A percentile compares a stretch with the other conserved stretches of the same genome.
These are phyloP conservation scores for Xerocomus amazonicus DNA, from an alignment of 1,284 basidiomycete species.

Conservation along the genomic window DNA sequence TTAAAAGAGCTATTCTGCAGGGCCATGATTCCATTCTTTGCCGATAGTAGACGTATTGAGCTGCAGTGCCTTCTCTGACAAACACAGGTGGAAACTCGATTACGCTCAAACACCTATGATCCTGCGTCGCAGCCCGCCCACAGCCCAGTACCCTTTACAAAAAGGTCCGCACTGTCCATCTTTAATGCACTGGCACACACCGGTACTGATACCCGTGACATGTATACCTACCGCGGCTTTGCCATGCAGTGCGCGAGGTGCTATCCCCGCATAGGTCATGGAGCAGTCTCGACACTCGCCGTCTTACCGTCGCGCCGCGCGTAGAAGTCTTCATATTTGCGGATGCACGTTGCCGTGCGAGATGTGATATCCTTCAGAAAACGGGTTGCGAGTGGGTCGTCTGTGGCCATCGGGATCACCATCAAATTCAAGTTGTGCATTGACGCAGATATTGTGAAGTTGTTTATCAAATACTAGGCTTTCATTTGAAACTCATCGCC, in stretches of 20 bases:
- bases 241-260: constrained; percentile 6
- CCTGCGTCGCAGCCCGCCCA: constrained; percentile 24
- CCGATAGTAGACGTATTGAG: constrained; percentile 19
- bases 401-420: constrained; percentile 8
- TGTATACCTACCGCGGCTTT: constrained; percentile 2
- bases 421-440: constrained; percentile 10
- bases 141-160: constrained; percentile 24
- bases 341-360: constrained; percentile 9
- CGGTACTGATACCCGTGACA: constrained; percentile 3
- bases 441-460: constrained; percentile 8
- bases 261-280: constrained; percentile 2
- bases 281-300: constrained; percentile 4
- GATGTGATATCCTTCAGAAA: constrained; percentile 8
- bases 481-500: constrained; percentile 8
- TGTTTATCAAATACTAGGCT: constrained; percentile 2
- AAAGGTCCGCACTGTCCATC: constrained; percentile 4
- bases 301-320: constrained; percentile 7
- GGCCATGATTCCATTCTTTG: constrained; percentile 25
- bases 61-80: constrained; percentile 30
- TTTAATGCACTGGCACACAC: constrained; percentile 10
- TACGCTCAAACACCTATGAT: constrained; percentile 21
- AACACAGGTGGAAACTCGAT: constrained; percentile 14
- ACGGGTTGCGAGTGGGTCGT: constrained; percentile 5
- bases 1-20: constrained; percentile 18
- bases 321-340: constrained; percentile 12